phyloP scores from a whole-genome alignment of 73 alveolate species.

The Paramecium sexaurelia region DNA sequence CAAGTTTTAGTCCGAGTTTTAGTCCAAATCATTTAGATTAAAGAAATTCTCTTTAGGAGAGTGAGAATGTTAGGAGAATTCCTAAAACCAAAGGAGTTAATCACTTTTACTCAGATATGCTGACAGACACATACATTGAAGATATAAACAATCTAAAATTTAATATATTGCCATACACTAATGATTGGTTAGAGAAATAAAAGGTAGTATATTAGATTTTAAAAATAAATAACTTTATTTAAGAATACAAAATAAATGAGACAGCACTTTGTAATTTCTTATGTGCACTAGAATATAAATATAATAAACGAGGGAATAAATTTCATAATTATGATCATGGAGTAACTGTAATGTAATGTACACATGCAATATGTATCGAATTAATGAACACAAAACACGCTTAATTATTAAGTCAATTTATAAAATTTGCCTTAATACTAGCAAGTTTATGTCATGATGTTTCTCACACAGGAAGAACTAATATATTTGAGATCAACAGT shows the following conservation, averaged over 20 bases:
- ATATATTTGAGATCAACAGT: slow-evolving; percentile 78
- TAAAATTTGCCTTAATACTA: slow-evolving; percentile 67
- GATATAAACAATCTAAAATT: background rate
- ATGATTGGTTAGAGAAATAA: slow-evolving; percentile 19
- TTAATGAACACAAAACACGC: background rate
- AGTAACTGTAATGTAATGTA: slow-evolving; percentile 51
- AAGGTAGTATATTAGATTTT: background rate
- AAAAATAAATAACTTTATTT: background rate
- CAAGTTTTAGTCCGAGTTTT: background rate
- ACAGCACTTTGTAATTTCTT: slow-evolving; percentile 13
- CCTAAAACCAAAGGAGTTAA: background rate
- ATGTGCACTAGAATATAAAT: slow-evolving; percentile 26
- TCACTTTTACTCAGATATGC: background rate
- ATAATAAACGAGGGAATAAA: slow-evolving; percentile 39
- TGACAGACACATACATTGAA: background rate
- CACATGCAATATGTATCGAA: slow-evolving; percentile 21
- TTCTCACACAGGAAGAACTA: slow-evolving; percentile 84
- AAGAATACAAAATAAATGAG: slow-evolving; percentile 2
- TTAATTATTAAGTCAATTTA: background rate
- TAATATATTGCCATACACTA: background rate
- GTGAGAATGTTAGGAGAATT: background rate
- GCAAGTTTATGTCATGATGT: slow-evolving; percentile 85
- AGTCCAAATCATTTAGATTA: background rate
- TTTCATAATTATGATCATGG: slow-evolving; percentile 67
- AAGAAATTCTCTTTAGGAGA: background rate